Evolutionary conservation across 257 asterid species (phyloP).

Genomic region (Verbascum thapsus): DNA sequence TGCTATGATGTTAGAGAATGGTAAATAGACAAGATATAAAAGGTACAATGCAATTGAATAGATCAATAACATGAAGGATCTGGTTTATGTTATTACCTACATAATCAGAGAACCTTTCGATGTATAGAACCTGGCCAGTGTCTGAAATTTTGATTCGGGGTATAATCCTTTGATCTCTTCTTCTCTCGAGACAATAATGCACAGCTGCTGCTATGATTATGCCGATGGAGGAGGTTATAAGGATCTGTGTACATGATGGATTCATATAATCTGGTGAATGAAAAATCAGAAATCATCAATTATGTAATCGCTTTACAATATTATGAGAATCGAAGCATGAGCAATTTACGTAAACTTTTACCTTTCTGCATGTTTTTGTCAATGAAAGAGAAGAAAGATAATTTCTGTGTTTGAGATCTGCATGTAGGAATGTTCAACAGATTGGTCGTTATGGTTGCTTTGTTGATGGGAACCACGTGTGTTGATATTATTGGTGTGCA

Average conservation of each 20-base stretch:
- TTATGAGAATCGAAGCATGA: neutral
- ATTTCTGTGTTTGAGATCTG: constrained; percentile 29
- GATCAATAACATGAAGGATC: constrained; percentile 6
- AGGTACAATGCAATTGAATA: neutral
- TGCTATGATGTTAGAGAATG: no score
- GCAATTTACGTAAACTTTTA: constrained; percentile 2
- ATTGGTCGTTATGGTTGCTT: constrained; percentile 28
- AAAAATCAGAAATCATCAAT: neutral
- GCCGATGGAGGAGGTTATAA: constrained; percentile 57
- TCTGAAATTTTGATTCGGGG: constrained; percentile 48
- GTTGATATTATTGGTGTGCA: neutral
- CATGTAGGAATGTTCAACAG: constrained; percentile 15
- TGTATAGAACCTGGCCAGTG: constrained; percentile 50
- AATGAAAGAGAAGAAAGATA: constrained; percentile 2
- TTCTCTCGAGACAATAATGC: constrained; percentile 52
- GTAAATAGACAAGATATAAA: neutral
- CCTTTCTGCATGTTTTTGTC: constrained; percentile 36
- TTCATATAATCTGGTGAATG: constrained; percentile 34
- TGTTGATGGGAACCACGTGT: constrained; percentile 26
- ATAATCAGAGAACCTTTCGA: constrained; percentile 63
- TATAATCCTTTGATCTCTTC: constrained; percentile 40
- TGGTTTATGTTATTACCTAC: constrained; percentile 54
- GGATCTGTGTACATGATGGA: constrained; percentile 46
- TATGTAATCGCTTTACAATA: neutral
- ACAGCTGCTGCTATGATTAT: constrained; percentile 52